phyloP scores from a whole-genome alignment of 352 stramenopile species.

The Phytophthora sp. region DNA sequence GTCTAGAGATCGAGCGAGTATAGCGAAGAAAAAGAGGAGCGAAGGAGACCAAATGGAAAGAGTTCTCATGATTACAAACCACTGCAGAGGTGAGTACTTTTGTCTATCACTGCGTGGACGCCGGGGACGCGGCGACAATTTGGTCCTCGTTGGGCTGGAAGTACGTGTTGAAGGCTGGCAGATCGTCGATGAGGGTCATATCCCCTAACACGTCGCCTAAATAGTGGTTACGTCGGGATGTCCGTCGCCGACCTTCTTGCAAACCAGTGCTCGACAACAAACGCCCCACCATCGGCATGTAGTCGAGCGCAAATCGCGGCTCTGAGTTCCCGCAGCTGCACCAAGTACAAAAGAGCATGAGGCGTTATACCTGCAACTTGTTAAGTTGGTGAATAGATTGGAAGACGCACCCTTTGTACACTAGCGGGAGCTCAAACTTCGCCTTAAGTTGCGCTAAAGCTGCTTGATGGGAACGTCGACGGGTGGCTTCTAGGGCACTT shows the following conservation, averaged over 20 bases:
- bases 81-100: slow-evolving; percentile 24
- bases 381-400: background rate
- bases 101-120: slow-evolving; percentile 33
- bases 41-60: slow-evolving; percentile 31
- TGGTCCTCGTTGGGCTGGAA: slow-evolving; percentile 46
- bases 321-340: slow-evolving; percentile 45
- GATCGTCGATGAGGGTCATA: slow-evolving; percentile 68
- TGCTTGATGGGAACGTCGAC: slow-evolving; percentile 24
- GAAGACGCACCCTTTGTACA: slow-evolving; percentile 47
- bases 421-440: slow-evolving; percentile 58
- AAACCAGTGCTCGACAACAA: slow-evolving; percentile 55
- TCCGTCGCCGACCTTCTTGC: slow-evolving; percentile 65
- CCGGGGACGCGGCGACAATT: slow-evolving; percentile 58
- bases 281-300: slow-evolving; percentile 71
- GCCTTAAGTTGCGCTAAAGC: slow-evolving; percentile 44
- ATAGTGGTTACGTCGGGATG: slow-evolving; percentile 80
- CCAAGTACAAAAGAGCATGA: slow-evolving; percentile 14
- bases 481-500: slow-evolving; percentile 29
- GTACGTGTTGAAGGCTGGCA: slow-evolving; percentile 58
- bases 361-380: slow-evolving; percentile 12
- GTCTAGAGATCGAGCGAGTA: slow-evolving; percentile 31
- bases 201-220: slow-evolving; percentile 75
- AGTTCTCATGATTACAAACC: slow-evolving; percentile 40
- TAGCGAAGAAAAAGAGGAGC: slow-evolving; percentile 3
- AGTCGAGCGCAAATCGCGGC: slow-evolving; percentile 62